Conservation (phyloP, 306 rosid genomes). For the Pyrus bretschneideri region DNA sequence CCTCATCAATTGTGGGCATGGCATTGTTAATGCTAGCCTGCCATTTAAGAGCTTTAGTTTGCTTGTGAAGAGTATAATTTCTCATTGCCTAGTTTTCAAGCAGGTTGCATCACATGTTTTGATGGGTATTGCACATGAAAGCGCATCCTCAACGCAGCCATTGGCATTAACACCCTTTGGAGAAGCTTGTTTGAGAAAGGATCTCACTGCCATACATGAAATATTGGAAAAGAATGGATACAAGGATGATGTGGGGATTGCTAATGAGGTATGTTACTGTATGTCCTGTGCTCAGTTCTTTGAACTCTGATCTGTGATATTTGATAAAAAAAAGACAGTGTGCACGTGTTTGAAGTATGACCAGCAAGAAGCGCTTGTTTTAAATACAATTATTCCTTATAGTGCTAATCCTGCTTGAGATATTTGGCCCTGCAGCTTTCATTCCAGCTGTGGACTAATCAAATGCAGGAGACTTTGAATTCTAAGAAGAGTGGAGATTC, state of each 20-base stretch:
- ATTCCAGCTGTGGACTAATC: conserved; percentile 91
- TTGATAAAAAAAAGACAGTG: neutral
- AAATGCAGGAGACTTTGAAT: conserved; percentile 90
- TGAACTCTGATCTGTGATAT: neutral
- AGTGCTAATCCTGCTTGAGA: conserved; percentile 21
- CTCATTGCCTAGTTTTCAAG: conserved; percentile 40
- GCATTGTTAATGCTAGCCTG: neutral
- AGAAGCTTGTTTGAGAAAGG: conserved; percentile 81
- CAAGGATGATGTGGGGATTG: conserved; percentile 94
- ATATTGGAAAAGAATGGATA: conserved; percentile 88
- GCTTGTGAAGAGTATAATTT: conserved; percentile 32
- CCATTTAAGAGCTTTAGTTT: neutral
- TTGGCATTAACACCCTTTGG: conserved; percentile 77
- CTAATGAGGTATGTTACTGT: conserved; percentile 66
- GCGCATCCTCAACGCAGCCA: conserved; percentile 48
- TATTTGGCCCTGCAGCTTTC: conserved; percentile 67
- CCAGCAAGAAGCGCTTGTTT: neutral
- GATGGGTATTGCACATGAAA: conserved; percentile 67
- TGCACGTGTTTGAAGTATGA: neutral
- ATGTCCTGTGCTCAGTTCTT: neutral
- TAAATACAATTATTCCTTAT: neutral
- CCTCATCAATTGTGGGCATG: neutral
- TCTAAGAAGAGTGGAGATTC: conserved; percentile 87
- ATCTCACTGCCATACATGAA: conserved; percentile 88
- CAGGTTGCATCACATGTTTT: conserved; percentile 77